Evolutionary conservation across 768 basidiomycete species (phyloP).

Genomic region (Scleroderma citrinum): DNA sequence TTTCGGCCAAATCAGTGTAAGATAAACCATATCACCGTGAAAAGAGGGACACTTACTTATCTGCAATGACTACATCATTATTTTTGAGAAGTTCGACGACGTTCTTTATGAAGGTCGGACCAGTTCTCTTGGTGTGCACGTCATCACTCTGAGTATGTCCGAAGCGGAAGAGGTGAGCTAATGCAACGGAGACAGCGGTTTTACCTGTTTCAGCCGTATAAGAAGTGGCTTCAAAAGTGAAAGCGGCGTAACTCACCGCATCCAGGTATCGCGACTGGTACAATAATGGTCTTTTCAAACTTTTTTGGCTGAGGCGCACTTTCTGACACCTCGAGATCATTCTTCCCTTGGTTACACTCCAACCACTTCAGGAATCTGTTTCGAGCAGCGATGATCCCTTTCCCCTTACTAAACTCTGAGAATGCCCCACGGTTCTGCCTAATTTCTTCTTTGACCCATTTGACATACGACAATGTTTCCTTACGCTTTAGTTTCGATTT

Average conservation of each 20-base stretch:
- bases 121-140: conserved; percentile 69
- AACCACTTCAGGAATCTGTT: conserved; percentile 74
- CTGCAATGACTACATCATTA: conserved; percentile 83
- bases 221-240: background rate
- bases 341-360: conserved; percentile 41
- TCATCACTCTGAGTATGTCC: conserved; percentile 95
- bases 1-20: conserved; percentile 7
- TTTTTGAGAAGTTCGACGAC: conserved; percentile 54
- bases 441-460: conserved; percentile 83
- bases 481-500: conserved; percentile 65
- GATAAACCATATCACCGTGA: background rate
- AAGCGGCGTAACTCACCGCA: conserved; percentile 56
- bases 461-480: conserved; percentile 74
- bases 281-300: conserved; percentile 73
- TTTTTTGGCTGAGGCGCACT: conserved; percentile 10
- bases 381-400: conserved; percentile 81
- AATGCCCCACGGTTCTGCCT: conserved; percentile 53
- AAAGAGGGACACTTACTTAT: conserved; percentile 56
- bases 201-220: conserved; percentile 53
- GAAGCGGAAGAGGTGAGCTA: conserved; percentile 74
- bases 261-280: conserved; percentile 88
- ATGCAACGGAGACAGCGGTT: conserved; percentile 76
- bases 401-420: conserved; percentile 55
- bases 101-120: conserved; percentile 63
- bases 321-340: conserved; percentile 24